Conservation (phyloP, 1,284 basidiomycete genomes). For the Takashimella tepidaria region DNA sequence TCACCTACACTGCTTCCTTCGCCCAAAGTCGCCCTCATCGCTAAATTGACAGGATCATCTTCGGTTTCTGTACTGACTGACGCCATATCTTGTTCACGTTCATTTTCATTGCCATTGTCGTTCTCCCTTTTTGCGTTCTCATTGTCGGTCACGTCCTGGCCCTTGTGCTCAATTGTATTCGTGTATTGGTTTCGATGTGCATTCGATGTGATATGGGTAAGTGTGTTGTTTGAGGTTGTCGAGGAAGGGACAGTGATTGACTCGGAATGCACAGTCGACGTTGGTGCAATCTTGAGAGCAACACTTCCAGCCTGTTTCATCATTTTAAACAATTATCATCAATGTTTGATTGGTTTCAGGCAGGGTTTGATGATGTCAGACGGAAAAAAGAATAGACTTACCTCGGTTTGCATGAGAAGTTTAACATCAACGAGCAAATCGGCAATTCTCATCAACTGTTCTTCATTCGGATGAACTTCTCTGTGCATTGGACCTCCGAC, state of each 20-base stretch:
- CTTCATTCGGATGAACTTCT: constrained; percentile 85
- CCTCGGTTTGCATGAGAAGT: constrained; percentile 36
- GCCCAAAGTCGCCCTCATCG: constrained; percentile 61
- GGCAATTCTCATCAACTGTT: constrained; percentile 86
- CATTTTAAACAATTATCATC: no score
- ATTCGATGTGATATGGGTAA: no score
- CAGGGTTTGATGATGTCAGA: no score
- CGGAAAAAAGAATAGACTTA: constrained; percentile 14
- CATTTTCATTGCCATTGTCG: no score
- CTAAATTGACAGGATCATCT: constrained; percentile 73
- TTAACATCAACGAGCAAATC: constrained; percentile 76
- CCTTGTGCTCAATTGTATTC: no score
- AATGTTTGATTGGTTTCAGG: no score
- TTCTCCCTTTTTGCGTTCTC: no score
- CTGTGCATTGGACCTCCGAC: constrained; percentile 5
- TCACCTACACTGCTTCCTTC: constrained; percentile 48
- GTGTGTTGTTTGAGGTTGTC: no score
- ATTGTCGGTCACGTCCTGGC: no score
- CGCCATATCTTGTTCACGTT: constrained; percentile 57
- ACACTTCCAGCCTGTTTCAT: constrained; percentile 6
- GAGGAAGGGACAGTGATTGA: no score
- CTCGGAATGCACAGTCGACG: no score
- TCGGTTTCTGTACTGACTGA: constrained; percentile 66
- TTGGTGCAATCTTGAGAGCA: constrained; percentile 2
- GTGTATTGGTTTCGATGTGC: no score